phyloP scores from a whole-genome alignment of 306 rosid species.

The Urtica urens region DNA sequence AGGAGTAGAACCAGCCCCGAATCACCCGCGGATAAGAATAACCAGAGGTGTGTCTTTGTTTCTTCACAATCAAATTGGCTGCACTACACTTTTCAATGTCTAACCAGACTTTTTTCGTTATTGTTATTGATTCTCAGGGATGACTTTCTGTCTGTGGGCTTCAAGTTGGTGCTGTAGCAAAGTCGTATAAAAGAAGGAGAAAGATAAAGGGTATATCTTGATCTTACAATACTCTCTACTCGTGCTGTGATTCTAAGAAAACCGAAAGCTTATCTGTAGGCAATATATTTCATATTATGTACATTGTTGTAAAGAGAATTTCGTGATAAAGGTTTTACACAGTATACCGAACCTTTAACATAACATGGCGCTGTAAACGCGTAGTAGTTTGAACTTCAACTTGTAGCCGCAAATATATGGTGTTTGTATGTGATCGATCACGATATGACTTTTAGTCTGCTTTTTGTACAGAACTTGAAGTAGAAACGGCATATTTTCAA shows the following conservation, averaged over 20 bases:
- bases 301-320: too few species aligned
- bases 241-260: not conserved
- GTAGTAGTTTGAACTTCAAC: too few species aligned
- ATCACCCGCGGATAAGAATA: conserved; percentile 10
- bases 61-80: not conserved
- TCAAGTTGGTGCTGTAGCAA: conserved; percentile 39
- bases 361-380: too few species aligned
- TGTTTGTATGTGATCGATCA: too few species aligned
- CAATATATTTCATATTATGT: too few species aligned
- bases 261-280: too few species aligned
- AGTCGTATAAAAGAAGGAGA: not conserved
- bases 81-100: not conserved
- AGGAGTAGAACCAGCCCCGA: conserved; percentile 5
- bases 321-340: too few species aligned
- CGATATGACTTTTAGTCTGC: too few species aligned
- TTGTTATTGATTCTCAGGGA: conserved; percentile 27
- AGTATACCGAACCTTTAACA: too few species aligned
- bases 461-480: too few species aligned
- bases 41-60: conserved; percentile 28
- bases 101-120: not conserved
- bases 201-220: not conserved
- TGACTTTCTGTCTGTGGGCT: conserved; percentile 49
- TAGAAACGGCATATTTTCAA: too few species aligned
- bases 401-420: too few species aligned
- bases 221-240: not conserved